Percentiles rank a stretch among this genome's conserved stretches.
These are phyloP conservation scores for Sporothrix globosa DNA, from an alignment of 2,329 filamentous ascomycete genomes.

Conservation along the genomic window DNA sequence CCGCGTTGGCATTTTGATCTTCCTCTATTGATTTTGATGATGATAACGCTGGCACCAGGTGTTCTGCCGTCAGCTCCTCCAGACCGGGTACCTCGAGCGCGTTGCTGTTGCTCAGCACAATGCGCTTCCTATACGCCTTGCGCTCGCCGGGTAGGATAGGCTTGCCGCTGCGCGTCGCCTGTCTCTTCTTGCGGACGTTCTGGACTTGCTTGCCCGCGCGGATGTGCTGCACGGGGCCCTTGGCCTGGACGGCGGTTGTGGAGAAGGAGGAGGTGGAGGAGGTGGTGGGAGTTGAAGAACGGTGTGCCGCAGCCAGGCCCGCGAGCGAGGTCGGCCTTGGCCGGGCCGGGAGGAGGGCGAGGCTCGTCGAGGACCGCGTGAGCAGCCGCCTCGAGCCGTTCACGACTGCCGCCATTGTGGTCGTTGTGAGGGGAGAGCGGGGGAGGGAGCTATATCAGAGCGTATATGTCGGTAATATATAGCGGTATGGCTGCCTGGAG, in stretches of 20 bases:
- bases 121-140: slow-evolving; percentile 82
- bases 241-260: slow-evolving; percentile 38
- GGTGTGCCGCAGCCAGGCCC: neutral
- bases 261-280: slow-evolving; percentile 43
- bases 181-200: slow-evolving; percentile 38
- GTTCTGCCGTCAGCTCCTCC: slow-evolving; percentile 60
- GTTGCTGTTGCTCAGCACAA: slow-evolving; percentile 92
- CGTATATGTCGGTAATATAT: no score
- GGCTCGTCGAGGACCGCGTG: slow-evolving; percentile 29
- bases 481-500: neutral
- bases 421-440: neutral
- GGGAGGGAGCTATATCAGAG: neutral
- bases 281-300: neutral
- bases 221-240: slow-evolving; percentile 35
- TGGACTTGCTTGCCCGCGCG: slow-evolving; percentile 50
- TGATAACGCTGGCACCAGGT: slow-evolving; percentile 35
- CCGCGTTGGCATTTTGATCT: slow-evolving; percentile 43
- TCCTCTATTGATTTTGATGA: neutral
- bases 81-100: slow-evolving; percentile 76
- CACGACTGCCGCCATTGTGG: slow-evolving; percentile 33
- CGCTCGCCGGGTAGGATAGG: slow-evolving; percentile 76
- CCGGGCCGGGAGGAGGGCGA: slow-evolving; percentile 28
- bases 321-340: slow-evolving; percentile 18
- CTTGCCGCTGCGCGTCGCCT: slow-evolving; percentile 50
- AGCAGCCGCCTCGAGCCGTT: slow-evolving; percentile 34